These are phyloP conservation scores for Globisporangium canariense DNA, from an alignment of 352 stramenopile species.

Conservation along the genomic window DNA sequence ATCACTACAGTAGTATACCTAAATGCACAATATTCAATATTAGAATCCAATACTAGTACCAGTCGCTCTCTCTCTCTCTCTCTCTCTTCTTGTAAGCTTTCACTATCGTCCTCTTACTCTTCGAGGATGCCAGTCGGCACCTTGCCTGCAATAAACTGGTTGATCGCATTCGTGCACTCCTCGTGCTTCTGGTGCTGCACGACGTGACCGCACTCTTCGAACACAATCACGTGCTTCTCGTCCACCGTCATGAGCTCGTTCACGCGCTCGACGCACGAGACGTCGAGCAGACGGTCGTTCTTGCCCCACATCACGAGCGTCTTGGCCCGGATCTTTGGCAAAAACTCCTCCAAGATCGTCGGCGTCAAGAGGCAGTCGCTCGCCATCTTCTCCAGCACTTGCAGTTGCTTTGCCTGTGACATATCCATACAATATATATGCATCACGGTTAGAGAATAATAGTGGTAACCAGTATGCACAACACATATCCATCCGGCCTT, in stretches of 20 bases:
- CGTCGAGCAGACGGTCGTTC: conserved; percentile 57
- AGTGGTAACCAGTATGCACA: background rate
- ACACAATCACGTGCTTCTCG: conserved; percentile 33
- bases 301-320: conserved; percentile 68
- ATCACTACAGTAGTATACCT: too few species aligned
- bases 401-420: conserved; percentile 30
- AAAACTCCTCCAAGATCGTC: conserved; percentile 48
- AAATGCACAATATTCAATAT: too few species aligned
- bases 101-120: too few species aligned
- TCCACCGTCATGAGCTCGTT: conserved; percentile 39
- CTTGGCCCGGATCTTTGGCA: conserved; percentile 45
- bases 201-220: conserved; percentile 51
- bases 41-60: background rate
- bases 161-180: conserved; percentile 58
- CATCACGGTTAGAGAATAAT: background rate
- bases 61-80: background rate
- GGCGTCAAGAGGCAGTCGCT: conserved; percentile 39
- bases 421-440: background rate
- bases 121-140: conserved; percentile 7
- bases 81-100: too few species aligned
- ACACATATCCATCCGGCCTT: conserved; percentile 2
- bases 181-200: conserved; percentile 65
- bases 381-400: conserved; percentile 55
- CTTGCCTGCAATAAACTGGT: conserved; percentile 41
- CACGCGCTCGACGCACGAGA: conserved; percentile 57